Evolutionary conservation across 371 early-diverging fungal genomes (phyloP).

Genomic region (Haplosporangium sp.): DNA sequence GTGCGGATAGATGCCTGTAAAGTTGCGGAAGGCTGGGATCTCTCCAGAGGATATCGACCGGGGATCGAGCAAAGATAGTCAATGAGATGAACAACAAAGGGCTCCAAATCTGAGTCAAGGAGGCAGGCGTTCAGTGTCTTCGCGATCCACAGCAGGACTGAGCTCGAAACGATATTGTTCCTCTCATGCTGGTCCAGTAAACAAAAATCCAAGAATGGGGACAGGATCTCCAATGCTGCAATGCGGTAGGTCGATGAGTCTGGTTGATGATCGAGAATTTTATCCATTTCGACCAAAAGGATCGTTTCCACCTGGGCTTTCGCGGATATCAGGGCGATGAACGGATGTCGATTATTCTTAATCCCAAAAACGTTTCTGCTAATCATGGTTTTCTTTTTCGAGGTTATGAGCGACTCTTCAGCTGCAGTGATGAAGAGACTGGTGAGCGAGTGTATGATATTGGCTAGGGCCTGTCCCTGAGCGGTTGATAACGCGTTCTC

Average conservation of each 20-base stretch:
- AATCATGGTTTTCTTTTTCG: background rate
- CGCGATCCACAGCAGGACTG: constrained; percentile 30
- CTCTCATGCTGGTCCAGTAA: constrained; percentile 37
- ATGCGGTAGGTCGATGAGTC: constrained; percentile 30
- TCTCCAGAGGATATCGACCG: constrained; percentile 31
- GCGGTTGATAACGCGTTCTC: constrained; percentile 41
- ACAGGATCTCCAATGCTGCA: constrained; percentile 28
- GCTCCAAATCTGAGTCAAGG: constrained; percentile 20
- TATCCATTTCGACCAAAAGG: constrained; percentile 37
- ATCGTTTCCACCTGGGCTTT: constrained; percentile 24
- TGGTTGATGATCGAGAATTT: constrained; percentile 19
- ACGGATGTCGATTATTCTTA: constrained; percentile 51
- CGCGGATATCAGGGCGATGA: constrained; percentile 27
- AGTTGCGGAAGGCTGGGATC: constrained; percentile 21
- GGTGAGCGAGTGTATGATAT: constrained; percentile 37
- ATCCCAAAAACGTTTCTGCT: constrained; percentile 24
- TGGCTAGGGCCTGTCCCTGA: constrained; percentile 39
- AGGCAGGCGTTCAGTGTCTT: constrained; percentile 34
- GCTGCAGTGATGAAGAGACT: constrained; percentile 37
- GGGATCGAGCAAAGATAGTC: constrained; percentile 43
- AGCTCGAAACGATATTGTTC: constrained; percentile 17
- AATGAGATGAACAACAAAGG: constrained; percentile 29
- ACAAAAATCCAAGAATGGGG: constrained; percentile 45
- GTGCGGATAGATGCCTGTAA: constrained; percentile 28
- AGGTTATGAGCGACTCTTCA: constrained; percentile 5